Conservation (phyloP, 805 yeast genomes). For the Priceomyces castillae region DNA sequence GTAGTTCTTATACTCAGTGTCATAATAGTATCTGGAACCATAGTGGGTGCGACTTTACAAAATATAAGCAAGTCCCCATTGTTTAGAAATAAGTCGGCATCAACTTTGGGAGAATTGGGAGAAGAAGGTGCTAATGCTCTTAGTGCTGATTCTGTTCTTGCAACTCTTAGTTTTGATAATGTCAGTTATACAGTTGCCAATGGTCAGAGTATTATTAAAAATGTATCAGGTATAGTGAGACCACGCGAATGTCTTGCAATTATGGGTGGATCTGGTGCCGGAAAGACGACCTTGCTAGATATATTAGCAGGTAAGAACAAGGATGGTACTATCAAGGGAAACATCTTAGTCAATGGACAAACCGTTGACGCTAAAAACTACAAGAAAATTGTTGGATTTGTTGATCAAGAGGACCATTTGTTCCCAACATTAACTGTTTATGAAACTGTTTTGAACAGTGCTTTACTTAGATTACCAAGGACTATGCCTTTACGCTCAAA, state of each 20-base stretch:
- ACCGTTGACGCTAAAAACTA: slow-evolving; percentile 41
- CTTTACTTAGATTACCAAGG: slow-evolving; percentile 80
- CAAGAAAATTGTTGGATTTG: slow-evolving; percentile 81
- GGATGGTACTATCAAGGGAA: slow-evolving; percentile 67
- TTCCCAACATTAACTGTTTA: slow-evolving; percentile 93
- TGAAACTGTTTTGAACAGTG: slow-evolving; percentile 92
- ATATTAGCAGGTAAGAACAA: slow-evolving; percentile 87
- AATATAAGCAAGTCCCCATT: slow-evolving; percentile 61
- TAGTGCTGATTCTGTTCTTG: slow-evolving; percentile 57
- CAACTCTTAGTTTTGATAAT: slow-evolving; percentile 72
- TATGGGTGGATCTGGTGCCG: slow-evolving; percentile 99
- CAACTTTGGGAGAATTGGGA: slow-evolving; percentile 28
- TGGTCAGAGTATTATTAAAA: slow-evolving; percentile 55
- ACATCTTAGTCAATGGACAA: slow-evolving; percentile 74
- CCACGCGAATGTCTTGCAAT: slow-evolving; percentile 92
- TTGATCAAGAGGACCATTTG: slow-evolving; percentile 90
- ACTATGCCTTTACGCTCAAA: slow-evolving; percentile 73
- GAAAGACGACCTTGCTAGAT: slow-evolving; percentile 90
- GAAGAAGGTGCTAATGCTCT: slow-evolving; percentile 37
- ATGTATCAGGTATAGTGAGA: slow-evolving; percentile 70
- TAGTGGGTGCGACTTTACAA: slow-evolving; percentile 41
- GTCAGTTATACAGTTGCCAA: slow-evolving; percentile 54
- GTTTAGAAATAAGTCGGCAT: slow-evolving; percentile 32
- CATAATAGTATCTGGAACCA: slow-evolving; percentile 41
- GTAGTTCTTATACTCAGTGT: slow-evolving; percentile 46